Base-by-base conservation (phyloP, 2,329 filamentous ascomycete genomes). In the Hymenoscyphus salicellus region DNA sequence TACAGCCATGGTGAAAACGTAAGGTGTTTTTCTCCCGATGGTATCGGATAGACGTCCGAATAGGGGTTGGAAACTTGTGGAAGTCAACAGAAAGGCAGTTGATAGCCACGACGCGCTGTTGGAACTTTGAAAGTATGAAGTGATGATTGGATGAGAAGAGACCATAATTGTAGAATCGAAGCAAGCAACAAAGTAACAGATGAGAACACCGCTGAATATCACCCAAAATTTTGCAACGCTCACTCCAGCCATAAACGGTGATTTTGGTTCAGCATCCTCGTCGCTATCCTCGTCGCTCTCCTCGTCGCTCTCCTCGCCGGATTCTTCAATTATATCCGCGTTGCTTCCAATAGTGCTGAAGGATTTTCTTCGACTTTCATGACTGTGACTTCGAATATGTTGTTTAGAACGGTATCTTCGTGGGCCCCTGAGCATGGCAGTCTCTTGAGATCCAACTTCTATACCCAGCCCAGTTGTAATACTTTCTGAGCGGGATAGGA, bases 111-210 rank as follows among this genome's bases (percentile, higher is more conserved):
- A 92, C 2, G 91, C 91, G 57, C 86, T 86, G 75, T 94, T 92
- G 36, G 90, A 90, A 58, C 89, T 85, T 66, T 87, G 80, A 76
- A 94, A 94, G 75, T 93, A 87, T 0, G 89, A 92, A 0, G 90
- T 93, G 66, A 94, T 92, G 64, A 91, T 89, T 0, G 91, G 90
- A 75, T 95, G 91, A 52, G 84, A 89, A 2, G 89, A 92, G 4
- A 90, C 90, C 90, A 94, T 93, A 69, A 94, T 84, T 3, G 90
- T 94, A 11, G 85, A 84, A 78, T 94, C 91, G 73, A 94, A 93
- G 74, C 82, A 86, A 38, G 80, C 78, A 17, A 87, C 79, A 67
- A 88, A 84, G 71, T 85, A 84, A 4, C 81, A 80, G n/a, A 82
- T 73, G 66, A 89, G 77, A 57, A 89, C 80, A 60, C 84, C 83